Conservation (phyloP, 805 yeast species). For the Millerozyma acaciae region DNA sequence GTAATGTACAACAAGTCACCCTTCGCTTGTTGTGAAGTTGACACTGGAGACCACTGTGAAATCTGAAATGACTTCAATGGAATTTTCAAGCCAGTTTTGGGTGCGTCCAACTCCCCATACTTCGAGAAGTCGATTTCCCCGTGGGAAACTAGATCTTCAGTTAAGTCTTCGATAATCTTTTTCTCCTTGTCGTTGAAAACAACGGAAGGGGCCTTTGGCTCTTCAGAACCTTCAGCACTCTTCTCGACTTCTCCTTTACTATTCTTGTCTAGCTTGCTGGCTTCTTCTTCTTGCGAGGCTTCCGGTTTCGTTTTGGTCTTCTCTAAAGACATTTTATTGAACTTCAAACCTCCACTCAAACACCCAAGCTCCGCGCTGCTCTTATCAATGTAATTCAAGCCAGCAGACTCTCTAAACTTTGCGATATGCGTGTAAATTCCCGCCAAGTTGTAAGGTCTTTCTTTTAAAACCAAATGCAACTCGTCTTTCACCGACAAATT, state of each 20-base stretch:
- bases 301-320: constrained; percentile 19
- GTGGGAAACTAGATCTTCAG: constrained; percentile 11
- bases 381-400: constrained; percentile 47
- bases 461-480: constrained; percentile 44
- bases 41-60: constrained; percentile 86
- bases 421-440: constrained; percentile 59
- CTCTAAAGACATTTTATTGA: constrained; percentile 37
- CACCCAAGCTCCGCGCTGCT: constrained; percentile 38
- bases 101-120: constrained; percentile 27
- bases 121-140: constrained; percentile 10
- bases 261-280: constrained; percentile 2
- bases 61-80: constrained; percentile 57
- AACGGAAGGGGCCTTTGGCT: constrained; percentile 7
- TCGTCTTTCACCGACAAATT: no score
- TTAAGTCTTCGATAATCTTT: constrained; percentile 12
- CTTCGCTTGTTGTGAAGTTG: constrained; percentile 51
- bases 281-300: constrained; percentile 9
- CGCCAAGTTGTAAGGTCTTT: constrained; percentile 57
- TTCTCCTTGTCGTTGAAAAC: constrained; percentile 29
- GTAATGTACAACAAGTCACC: constrained; percentile 83
- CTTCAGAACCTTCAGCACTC: constrained; percentile 10
- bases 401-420: constrained; percentile 59
- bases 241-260: no score
- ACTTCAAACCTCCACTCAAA: constrained; percentile 49
- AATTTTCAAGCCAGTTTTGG: constrained; percentile 27